These are phyloP conservation scores for Neonectria punicea DNA, from an alignment of 2,329 filamentous ascomycete species.

Conservation along the genomic window DNA sequence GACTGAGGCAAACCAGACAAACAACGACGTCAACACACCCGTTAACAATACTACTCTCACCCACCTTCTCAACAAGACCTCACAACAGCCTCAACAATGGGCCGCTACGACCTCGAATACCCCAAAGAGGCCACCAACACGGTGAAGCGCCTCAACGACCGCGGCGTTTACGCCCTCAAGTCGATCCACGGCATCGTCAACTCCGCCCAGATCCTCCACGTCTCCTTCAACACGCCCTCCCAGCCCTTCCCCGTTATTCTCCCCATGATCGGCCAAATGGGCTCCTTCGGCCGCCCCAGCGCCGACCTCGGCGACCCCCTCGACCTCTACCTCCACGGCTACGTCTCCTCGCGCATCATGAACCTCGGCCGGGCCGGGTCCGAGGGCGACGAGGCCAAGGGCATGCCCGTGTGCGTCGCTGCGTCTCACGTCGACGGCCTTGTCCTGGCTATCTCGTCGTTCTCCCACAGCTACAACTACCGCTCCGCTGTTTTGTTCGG, in stretches of 20 bases:
- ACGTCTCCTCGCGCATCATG: slow-evolving; percentile 82
- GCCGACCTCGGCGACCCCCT: slow-evolving; percentile 71
- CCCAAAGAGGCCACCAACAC: slow-evolving; percentile 72
- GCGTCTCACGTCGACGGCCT: slow-evolving; percentile 83
- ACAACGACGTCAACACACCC: neutral
- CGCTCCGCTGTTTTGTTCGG: slow-evolving; percentile 84
- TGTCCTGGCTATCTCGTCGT: slow-evolving; percentile 81
- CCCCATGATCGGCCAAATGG: slow-evolving; percentile 89
- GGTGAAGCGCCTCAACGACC: slow-evolving; percentile 72
- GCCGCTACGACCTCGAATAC: slow-evolving; percentile 62
- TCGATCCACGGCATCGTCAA: slow-evolving; percentile 83
- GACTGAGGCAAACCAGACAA: neutral
- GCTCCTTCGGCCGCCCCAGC: slow-evolving; percentile 72
- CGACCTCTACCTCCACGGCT: slow-evolving; percentile 86
- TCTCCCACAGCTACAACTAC: slow-evolving; percentile 88
- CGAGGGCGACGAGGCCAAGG: slow-evolving; percentile 46
- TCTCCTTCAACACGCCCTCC: slow-evolving; percentile 75
- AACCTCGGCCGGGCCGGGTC: slow-evolving; percentile 60
- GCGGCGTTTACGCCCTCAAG: slow-evolving; percentile 76
- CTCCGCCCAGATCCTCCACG: slow-evolving; percentile 77
- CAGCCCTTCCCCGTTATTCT: slow-evolving; percentile 80
- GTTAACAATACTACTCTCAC: neutral
- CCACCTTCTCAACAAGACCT: neutral
- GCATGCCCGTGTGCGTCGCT: slow-evolving; percentile 77
- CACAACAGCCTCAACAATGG: slow-evolving; percentile 42